phyloP scores from a whole-genome alignment of 306 rosid genomes.

The Corylus americana region DNA sequence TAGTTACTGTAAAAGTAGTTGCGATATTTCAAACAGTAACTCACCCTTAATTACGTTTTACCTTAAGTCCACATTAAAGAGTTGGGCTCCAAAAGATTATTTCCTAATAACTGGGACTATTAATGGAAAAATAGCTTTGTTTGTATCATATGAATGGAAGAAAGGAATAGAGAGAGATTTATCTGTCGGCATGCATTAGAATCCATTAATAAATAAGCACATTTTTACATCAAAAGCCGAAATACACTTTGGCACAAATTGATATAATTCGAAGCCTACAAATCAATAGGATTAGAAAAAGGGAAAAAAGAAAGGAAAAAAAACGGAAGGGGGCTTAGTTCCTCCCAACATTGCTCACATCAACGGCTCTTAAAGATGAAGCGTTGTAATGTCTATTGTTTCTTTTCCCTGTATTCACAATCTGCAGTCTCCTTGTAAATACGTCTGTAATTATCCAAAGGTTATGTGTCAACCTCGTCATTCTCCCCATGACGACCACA shows the following conservation, averaged over 20 bases:
- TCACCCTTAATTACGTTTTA: too few species aligned
- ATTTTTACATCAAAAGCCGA: too few species aligned
- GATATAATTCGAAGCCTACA: neutral
- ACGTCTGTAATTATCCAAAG: neutral
- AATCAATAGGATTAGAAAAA: neutral
- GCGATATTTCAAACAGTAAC: too few species aligned
- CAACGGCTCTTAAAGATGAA: neutral
- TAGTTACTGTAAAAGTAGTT: too few species aligned
- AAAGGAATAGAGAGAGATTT: too few species aligned
- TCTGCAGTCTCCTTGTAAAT: neutral
- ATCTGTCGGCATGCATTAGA: too few species aligned
- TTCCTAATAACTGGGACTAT: too few species aligned
- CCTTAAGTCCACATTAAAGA: too few species aligned
- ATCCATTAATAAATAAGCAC: too few species aligned
- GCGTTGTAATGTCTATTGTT: neutral
- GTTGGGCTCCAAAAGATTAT: too few species aligned
- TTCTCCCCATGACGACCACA: slow-evolving; percentile 25
- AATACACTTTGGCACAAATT: neutral
- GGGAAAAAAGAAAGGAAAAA: neutral
- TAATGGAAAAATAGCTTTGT: too few species aligned
- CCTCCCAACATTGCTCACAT: neutral
- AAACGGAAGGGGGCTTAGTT: neutral
- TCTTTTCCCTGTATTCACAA: slow-evolving; percentile 19
- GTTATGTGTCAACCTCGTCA: slow-evolving; percentile 5
- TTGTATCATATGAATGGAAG: too few species aligned